Evolutionary conservation across 768 basidiomycete genomes (phyloP).

Genomic region (Trametes cinnabarina): DNA sequence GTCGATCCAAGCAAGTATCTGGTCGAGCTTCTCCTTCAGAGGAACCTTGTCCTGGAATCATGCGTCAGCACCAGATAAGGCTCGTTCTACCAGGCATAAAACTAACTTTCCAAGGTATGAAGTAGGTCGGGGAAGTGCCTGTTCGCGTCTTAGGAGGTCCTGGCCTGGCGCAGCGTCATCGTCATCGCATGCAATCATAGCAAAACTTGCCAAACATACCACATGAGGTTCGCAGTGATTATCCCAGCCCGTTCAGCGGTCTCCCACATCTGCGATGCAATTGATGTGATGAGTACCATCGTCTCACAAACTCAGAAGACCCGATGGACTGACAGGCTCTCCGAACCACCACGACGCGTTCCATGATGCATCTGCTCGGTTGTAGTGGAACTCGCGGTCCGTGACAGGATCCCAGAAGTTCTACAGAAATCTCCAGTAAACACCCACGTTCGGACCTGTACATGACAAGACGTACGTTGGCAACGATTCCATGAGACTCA

Average conservation of each 20-base stretch:
- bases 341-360: conserved; percentile 82
- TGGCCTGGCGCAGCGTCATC: conserved; percentile 49
- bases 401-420: conserved; percentile 83
- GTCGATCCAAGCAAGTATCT: conserved; percentile 82
- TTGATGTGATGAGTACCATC: neutral
- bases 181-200: neutral
- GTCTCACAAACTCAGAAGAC: no score
- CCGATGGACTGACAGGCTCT: conserved; percentile 80
- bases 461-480: conserved; percentile 54
- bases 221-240: conserved; percentile 87
- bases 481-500: conserved; percentile 89
- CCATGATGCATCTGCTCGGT: conserved; percentile 58
- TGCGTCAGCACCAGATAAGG: neutral
- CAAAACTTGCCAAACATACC: conserved; percentile 47
- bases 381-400: conserved; percentile 69
- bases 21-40: conserved; percentile 66
- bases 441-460: no score
- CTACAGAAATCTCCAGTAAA: no score
- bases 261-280: conserved; percentile 75
- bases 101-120: conserved; percentile 71
- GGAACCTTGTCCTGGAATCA: conserved; percentile 53
- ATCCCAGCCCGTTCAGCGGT: conserved; percentile 73
- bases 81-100: neutral
- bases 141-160: conserved; percentile 72
- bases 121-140: conserved; percentile 70